Conservation (phyloP, 176 grass and related monocot genomes). For the Poa pratensis region DNA sequence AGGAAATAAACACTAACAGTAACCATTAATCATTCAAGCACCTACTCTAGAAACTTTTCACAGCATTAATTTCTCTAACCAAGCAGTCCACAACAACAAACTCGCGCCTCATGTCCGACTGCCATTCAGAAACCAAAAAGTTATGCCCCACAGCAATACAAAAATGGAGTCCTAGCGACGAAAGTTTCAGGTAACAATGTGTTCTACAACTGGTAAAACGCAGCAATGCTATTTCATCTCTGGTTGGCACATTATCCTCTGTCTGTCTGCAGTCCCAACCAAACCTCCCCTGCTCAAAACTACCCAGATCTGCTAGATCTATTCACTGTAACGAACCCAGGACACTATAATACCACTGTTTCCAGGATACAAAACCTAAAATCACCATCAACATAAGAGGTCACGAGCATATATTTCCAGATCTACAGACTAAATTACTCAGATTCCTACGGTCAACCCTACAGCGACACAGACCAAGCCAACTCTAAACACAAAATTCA, state of each 20-base stretch:
- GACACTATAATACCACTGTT: background rate
- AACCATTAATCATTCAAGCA: no score
- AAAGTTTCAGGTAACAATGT: background rate
- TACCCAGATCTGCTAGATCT: conserved; percentile 53
- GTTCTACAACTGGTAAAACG: background rate
- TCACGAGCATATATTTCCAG: background rate
- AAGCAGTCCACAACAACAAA: background rate
- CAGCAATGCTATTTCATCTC: background rate
- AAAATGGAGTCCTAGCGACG: background rate
- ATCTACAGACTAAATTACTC: conserved; percentile 10
- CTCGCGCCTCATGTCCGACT: background rate
- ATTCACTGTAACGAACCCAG: background rate
- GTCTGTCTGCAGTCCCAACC: background rate
- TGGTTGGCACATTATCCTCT: background rate
- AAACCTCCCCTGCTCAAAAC: background rate
- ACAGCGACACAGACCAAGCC: fast-evolving
- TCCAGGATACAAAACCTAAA: background rate
- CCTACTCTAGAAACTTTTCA: background rate
- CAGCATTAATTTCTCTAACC: background rate
- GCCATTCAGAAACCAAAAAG: background rate
- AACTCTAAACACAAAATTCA: background rate
- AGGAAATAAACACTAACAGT: no score
- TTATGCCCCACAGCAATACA: background rate
- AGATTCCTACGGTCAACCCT: conserved; percentile 6
- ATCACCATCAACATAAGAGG: background rate